A percentile compares a stretch with the other conserved stretches of the same genome.
phyloP scores from a whole-genome alignment of 2,329 filamentous ascomycete species.

The Ophiosphaerella narmari region DNA sequence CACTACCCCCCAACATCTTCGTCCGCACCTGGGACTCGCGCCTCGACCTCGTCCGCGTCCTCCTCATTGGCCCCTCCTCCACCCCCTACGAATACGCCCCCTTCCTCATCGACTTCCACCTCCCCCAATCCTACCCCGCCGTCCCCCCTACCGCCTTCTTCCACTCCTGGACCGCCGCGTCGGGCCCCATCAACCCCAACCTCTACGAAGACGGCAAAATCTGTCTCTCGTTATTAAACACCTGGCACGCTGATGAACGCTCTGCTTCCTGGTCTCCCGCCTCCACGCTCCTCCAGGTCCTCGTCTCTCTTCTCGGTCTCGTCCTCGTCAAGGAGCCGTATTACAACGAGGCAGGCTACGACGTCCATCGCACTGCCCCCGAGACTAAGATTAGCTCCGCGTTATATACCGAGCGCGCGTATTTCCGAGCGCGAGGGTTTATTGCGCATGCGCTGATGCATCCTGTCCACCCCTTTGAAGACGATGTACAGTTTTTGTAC shows the following conservation, averaged over 20 bases:
- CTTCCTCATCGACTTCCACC: slow-evolving; percentile 64
- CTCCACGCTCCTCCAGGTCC: slow-evolving; percentile 60
- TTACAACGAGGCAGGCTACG: slow-evolving; percentile 68
- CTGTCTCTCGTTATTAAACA: slow-evolving; percentile 63
- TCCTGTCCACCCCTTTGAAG: slow-evolving; percentile 52
- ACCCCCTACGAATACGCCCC: slow-evolving; percentile 66
- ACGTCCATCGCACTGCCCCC: slow-evolving; percentile 54
- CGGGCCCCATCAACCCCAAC: slow-evolving; percentile 64
- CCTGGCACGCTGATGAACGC: slow-evolving; percentile 60
- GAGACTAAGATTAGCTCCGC: slow-evolving; percentile 53
- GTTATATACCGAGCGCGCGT: slow-evolving; percentile 60
- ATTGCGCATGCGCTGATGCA: slow-evolving; percentile 54
- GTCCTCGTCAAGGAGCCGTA: slow-evolving; percentile 65
- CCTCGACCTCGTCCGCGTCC: slow-evolving; percentile 61
- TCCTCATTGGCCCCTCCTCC: slow-evolving; percentile 62
- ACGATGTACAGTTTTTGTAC: slow-evolving; percentile 61
- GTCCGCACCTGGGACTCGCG: slow-evolving; percentile 64
- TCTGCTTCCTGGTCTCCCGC: slow-evolving; percentile 59
- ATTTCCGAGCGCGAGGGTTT: slow-evolving; percentile 58
- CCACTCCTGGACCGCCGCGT: slow-evolving; percentile 61
- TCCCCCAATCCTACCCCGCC: slow-evolving; percentile 56
- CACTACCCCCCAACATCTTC: slow-evolving; percentile 61
- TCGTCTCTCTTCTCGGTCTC: slow-evolving; percentile 62
- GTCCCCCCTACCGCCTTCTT: slow-evolving; percentile 61
- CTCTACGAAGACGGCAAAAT: slow-evolving; percentile 67